Evolutionary conservation across 495 filamentous ascomycete genomes (phyloP), one percentile per base, ranked within the genome.

Genomic region (Lasiosphaeria hispida): DNA sequence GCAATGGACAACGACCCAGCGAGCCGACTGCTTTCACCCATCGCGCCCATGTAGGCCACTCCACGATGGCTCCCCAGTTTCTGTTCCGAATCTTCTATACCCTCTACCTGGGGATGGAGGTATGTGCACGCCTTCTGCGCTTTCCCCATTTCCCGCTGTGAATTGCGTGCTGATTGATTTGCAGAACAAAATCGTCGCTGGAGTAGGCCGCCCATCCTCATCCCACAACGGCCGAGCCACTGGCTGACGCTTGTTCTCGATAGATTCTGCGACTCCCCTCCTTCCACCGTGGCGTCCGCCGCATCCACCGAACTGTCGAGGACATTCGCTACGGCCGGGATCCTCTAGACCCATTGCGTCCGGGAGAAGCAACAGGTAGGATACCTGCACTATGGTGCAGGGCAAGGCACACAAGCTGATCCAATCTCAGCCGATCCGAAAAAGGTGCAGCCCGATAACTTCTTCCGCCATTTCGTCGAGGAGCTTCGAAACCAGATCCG

Each of bases 291-390:
- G 70, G 70, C 33, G 76, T 78, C 19, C 69, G 64, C 36, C 61
- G 68, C 4, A 71, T 78, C 34, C 75, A 78, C 34, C 63, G 65
- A 9, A 65, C 61, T 7, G 65, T 78, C 18, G 57, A 77, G 35
- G 69, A 77, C 37, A 38, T 64, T n/a, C 63, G 69, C 39, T 48
- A 76, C 47, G 76, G 72, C 7, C 71, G 75, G 5, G 61, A 76
- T 50, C 75, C 75, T 9, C 66, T 58, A 57, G 76, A 77, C 33
- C 75, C 76, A 30, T 40, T 78, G 9, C 61, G 69, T 10, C 69
- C 62, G 13, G 76, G 76, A 18, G 76, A 78, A 43, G 76, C 76
- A 17, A 75, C 75, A 34, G 69, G 69, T 72, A 56, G 17, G 48
- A 19, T 11, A 17, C 39, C 18, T 23, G 10, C 11, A 4, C n/a